Conservation (phyloP, 2,329 filamentous ascomycete genomes). For the Arthrobotrys pseudoclavata region DNA sequence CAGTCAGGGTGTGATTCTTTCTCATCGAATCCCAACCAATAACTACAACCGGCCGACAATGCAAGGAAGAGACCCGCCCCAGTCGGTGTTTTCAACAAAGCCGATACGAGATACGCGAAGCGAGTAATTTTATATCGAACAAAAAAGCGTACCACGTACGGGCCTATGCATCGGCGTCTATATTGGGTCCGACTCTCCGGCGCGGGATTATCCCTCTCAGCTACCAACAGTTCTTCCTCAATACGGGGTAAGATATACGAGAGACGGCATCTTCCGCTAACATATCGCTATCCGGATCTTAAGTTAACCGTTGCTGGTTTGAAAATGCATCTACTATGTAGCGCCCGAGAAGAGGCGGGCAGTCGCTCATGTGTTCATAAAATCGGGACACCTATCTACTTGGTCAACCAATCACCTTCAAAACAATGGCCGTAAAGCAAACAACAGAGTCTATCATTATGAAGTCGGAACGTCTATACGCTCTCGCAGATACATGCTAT, state of each 20-base stretch:
- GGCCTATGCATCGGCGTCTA: conserved; percentile 8
- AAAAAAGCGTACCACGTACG: not conserved
- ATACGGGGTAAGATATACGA: not conserved
- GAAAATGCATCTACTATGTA: not conserved
- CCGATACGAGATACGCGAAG: conserved; percentile 48
- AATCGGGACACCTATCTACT: not conserved
- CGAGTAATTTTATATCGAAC: conserved; percentile 23
- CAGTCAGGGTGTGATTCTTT: conserved; percentile 4
- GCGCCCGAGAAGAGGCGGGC: not conserved
- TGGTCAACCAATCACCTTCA: not conserved
- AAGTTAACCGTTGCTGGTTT: not conserved
- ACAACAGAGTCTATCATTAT: not conserved
- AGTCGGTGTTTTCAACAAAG: conserved; percentile 32
- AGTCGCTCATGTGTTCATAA: not conserved
- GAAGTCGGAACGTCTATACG: not conserved
- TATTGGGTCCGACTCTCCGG: conserved; percentile 30
- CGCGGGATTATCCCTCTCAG: not conserved
- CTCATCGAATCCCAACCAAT: conserved; percentile 4
- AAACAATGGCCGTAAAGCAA: not conserved
- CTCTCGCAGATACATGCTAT: not conserved
- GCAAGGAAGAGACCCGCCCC: conserved; percentile 12
- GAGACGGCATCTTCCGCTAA: not conserved
- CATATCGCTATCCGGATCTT: not conserved
- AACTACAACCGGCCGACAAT: conserved; percentile 21
- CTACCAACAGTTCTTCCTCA: not conserved